phyloP scores from a whole-genome alignment of 2,329 filamentous ascomycete genomes.

The Daldinia sp. region DNA sequence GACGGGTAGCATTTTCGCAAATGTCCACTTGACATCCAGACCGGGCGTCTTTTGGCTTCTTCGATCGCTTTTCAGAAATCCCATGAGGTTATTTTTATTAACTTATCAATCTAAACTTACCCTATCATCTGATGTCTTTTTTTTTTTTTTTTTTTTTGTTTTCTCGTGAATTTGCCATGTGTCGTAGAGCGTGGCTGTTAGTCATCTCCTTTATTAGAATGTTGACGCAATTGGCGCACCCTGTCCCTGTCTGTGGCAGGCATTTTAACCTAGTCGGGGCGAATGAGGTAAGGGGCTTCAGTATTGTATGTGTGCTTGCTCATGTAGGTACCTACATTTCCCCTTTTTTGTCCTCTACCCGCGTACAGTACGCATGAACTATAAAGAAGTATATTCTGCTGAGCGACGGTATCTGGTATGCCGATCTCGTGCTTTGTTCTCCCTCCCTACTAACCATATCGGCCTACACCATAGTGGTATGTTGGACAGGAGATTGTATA shows the following conservation, averaged over 20 bases:
- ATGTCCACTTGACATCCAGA: conserved; percentile 6
- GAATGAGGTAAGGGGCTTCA: conserved; percentile 13
- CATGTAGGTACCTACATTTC: conserved; percentile 11
- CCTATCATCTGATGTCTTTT: neutral
- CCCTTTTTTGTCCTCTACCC: neutral
- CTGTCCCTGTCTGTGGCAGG: conserved; percentile 20
- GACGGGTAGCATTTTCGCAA: conserved; percentile 10
- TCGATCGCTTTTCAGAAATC: conserved; percentile 11
- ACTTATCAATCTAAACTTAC: neutral
- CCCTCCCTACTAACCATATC: neutral
- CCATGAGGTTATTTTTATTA: neutral
- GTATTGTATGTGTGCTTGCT: conserved; percentile 10
- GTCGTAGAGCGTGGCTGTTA: conserved; percentile 15
- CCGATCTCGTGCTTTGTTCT: neutral
- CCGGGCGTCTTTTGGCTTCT: neutral
- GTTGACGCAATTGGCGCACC: conserved; percentile 21
- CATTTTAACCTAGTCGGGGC: conserved; percentile 27
- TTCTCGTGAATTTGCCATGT: conserved; percentile 1
- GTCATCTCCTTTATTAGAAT: conserved; percentile 24
- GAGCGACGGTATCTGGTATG: neutral
- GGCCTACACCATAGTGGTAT: conserved; percentile 2
- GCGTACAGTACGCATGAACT: conserved; percentile 10
- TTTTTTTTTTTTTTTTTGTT: too few relatives aligned
- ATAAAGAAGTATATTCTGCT: conserved; percentile 14
- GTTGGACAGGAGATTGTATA: conserved; percentile 14